Conservation (phyloP, 106 monocot species). For the Gastrodia elata region DNA sequence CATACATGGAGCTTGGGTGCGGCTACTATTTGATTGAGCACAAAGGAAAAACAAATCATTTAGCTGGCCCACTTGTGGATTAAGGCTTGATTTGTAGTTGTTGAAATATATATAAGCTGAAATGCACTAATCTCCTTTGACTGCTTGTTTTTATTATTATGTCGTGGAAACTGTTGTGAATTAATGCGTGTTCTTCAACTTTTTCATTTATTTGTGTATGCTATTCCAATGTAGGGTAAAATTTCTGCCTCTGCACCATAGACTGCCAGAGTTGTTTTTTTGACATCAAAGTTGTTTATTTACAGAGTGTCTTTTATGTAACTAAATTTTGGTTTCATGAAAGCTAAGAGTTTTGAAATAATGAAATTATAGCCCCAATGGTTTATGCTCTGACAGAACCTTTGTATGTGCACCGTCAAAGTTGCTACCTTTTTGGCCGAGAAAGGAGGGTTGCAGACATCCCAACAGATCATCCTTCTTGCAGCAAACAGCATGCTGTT, state of each 20-base stretch:
- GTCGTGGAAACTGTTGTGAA: not conserved
- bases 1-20: no score
- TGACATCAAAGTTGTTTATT: not conserved
- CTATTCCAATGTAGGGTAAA: not conserved
- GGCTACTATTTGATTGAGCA: no score
- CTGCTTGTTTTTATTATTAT: not conserved
- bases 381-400: conserved; percentile 51
- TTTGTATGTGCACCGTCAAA: conserved; percentile 82
- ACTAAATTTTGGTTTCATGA: not conserved
- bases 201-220: not conserved
- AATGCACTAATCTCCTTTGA: not conserved
- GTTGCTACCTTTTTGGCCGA: conserved; percentile 91
- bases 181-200: not conserved
- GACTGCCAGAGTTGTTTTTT: not conserved
- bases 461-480: conserved; percentile 96
- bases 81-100: no score
- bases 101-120: no score
- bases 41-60: no score
- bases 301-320: not conserved
- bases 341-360: not conserved
- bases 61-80: no score
- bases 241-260: not conserved
- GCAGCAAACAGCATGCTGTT: conserved; percentile 98
- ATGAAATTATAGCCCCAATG: not conserved
- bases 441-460: conserved; percentile 94